These are phyloP conservation scores for Hyaloperonospora brassicae DNA, from an alignment of 352 stramenopile species.

Conservation along the genomic window DNA sequence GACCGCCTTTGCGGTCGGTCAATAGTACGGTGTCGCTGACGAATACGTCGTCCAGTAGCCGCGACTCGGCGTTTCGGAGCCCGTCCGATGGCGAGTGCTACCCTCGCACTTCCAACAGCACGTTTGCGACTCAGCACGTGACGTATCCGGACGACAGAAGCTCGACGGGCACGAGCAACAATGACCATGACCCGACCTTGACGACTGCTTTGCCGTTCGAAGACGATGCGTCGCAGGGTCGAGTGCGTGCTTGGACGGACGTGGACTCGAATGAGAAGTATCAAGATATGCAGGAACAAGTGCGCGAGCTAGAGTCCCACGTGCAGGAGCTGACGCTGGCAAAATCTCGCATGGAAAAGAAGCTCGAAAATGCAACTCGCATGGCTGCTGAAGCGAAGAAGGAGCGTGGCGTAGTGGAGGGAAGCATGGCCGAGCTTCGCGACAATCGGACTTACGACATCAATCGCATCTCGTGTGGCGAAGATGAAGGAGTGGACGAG, in stretches of 20 bases:
- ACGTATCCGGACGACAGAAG: conserved; percentile 8
- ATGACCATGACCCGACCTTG: conserved; percentile 11
- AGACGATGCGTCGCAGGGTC: conserved; percentile 25
- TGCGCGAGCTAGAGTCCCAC: conserved; percentile 59
- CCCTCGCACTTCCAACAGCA: conserved; percentile 15
- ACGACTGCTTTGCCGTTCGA: conserved; percentile 26
- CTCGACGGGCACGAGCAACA: conserved; percentile 12
- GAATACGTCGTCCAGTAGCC: conserved; percentile 23
- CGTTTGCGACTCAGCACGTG: conserved; percentile 4
- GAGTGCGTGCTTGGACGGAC: conserved; percentile 57
- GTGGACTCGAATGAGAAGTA: conserved; percentile 47
- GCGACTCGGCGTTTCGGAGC: conserved; percentile 27
- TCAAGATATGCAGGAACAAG: conserved; percentile 56
- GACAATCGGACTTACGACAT: conserved; percentile 62
- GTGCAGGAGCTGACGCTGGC: conserved; percentile 50
- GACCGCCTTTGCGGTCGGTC: conserved; percentile 29
- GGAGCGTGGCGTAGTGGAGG: conserved; percentile 32
- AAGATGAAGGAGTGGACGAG: conserved; percentile 35
- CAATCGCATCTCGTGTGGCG: conserved; percentile 48
- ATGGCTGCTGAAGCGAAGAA: conserved; percentile 27
- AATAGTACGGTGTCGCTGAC: conserved; percentile 33
- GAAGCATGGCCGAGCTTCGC: conserved; percentile 37
- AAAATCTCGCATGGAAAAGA: conserved; percentile 46
- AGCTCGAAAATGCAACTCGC: conserved; percentile 32
- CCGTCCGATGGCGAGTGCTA: conserved; percentile 24